Evolutionary conservation across 768 basidiomycete genomes (phyloP).

Genomic region (Trametes coccinea): DNA sequence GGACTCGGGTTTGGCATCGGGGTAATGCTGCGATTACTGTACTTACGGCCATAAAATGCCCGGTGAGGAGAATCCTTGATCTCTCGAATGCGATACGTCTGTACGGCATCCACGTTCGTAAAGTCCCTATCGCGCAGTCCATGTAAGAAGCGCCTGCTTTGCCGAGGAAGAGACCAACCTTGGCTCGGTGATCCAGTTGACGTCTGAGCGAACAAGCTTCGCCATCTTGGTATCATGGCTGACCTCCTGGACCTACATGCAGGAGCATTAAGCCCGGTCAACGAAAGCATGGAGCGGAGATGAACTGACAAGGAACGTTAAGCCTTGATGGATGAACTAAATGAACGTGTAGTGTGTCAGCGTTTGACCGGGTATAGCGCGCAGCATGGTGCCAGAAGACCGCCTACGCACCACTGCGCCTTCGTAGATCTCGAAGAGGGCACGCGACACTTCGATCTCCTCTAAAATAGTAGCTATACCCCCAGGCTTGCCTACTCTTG

Average conservation of each 20-base stretch:
- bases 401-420: constrained; percentile 68
- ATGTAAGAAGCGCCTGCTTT: background rate
- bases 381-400: constrained; percentile 1
- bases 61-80: constrained; percentile 55
- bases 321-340: constrained; percentile 87
- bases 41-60: constrained; percentile 74
- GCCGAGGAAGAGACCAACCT: constrained; percentile 14
- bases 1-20: too few relatives aligned
- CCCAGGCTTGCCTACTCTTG: constrained; percentile 38
- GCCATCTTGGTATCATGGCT: constrained; percentile 78
- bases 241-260: constrained; percentile 69
- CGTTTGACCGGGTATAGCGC: background rate
- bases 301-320: constrained; percentile 67
- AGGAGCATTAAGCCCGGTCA: background rate
- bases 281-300: background rate
- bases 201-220: constrained; percentile 68
- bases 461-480: constrained; percentile 57
- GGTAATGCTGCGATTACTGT: background rate
- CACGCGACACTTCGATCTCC: constrained; percentile 80
- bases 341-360: constrained; percentile 7
- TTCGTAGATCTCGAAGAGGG: constrained; percentile 87
- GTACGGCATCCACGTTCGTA: constrained; percentile 76
- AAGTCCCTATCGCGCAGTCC: constrained; percentile 22
- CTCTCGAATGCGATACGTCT: constrained; percentile 72
- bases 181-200: constrained; percentile 73